Base-by-base conservation (phyloP, 805 yeast species). In the Ogataea philodendri region DNA sequence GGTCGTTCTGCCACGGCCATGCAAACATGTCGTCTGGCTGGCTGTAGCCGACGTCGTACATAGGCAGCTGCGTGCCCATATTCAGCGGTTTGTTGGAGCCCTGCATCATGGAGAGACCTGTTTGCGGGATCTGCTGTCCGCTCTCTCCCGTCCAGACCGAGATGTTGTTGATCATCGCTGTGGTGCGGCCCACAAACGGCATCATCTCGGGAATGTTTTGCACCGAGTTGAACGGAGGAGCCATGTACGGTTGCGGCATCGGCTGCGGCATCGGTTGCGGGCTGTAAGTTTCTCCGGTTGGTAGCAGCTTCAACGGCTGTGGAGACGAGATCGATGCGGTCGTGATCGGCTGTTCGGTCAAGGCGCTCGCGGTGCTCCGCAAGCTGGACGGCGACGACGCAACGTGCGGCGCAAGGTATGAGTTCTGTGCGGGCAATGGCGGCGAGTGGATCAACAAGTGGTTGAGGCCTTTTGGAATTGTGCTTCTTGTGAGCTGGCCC, bases 111-210 rank as follows among this genome's bases (percentile, higher is more conserved):
- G 51, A 53, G 19, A 60, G 42, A 2, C 66, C 64, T 3, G 63
- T 57, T 37, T 60, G 63, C 9, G 63, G 65, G 14, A 62, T 55
- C 41, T 62, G 66, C 37, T 63, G 69, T 22, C 69, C 70, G 21
- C 64, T 57, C 40, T 66, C 70, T 13, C 70, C 74, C 0, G 81
- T 76, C 83, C 83, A 76, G 1, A 70, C 71, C 0, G 79, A 73
- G 22, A 76, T 76, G 46, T 76, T 74, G 49, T 66, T 74, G 48
- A 76, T 76, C 83, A 76, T 76, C 20, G 70, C 70, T 25, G 74
- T 75, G 1, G 81, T 72, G 16, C 79, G 67, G 9, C 70, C 73
- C 19, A 57, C 63, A 45, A 63, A 60, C 17, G 65, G 65, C 25
- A 59, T 41, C 19, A 55, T 44, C 23, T 60, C 62, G 5, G 62